These are phyloP conservation scores for Lachnellula suecica DNA, from an alignment of 2,329 filamentous ascomycete species.

Conservation along the genomic window DNA sequence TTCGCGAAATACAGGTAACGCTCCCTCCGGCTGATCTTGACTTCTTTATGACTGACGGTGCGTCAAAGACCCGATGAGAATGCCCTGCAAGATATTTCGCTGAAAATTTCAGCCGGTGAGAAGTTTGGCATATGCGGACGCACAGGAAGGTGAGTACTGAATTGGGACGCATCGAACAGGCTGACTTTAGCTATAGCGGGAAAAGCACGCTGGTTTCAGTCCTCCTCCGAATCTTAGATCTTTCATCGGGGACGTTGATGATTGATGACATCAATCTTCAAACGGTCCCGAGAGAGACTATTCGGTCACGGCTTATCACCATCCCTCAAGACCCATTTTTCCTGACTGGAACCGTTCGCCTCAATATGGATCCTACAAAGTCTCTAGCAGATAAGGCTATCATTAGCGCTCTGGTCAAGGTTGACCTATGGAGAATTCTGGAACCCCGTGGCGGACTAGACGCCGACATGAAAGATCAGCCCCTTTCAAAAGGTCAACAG, in stretches of 20 bases:
- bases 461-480: slow-evolving; percentile 11
- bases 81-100: slow-evolving; percentile 13
- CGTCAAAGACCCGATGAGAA: slow-evolving; percentile 4
- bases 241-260: slow-evolving; percentile 56
- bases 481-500: slow-evolving; percentile 19
- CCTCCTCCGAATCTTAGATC: slow-evolving; percentile 70
- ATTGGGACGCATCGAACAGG: neutral
- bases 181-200: slow-evolving; percentile 30
- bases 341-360: slow-evolving; percentile 35
- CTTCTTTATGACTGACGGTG: neutral
- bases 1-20: slow-evolving; percentile 26
- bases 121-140: slow-evolving; percentile 50
- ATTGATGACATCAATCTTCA: slow-evolving; percentile 43
- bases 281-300: slow-evolving; percentile 36
- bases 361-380: slow-evolving; percentile 37
- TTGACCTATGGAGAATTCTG: slow-evolving; percentile 43
- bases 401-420: slow-evolving; percentile 77
- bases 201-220: slow-evolving; percentile 47
- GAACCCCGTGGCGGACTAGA: slow-evolving; percentile 34
- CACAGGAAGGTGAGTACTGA: slow-evolving; percentile 27
- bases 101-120: slow-evolving; percentile 37
- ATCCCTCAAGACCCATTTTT: slow-evolving; percentile 44
- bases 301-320: slow-evolving; percentile 40
- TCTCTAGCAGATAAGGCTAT: slow-evolving; percentile 60
- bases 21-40: neutral